Conservation (phyloP, 768 basidiomycete species). For the Myochromella boudieri region DNA sequence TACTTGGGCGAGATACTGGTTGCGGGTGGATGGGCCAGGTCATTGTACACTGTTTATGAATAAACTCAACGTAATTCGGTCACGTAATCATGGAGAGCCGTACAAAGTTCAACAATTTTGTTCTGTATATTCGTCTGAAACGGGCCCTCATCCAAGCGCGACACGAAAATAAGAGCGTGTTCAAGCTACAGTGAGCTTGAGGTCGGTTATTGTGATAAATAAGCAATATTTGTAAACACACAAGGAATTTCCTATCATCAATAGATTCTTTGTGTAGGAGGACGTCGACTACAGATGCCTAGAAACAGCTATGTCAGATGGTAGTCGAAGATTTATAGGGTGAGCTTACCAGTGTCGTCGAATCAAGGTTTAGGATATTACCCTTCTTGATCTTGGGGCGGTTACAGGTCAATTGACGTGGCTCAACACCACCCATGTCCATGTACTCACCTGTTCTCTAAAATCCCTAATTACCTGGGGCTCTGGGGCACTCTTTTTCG, state of each 20-base stretch:
- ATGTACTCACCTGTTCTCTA: slow-evolving; percentile 37
- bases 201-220: not conserved
- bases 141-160: slow-evolving; percentile 51
- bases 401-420: not conserved
- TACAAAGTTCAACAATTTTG: slow-evolving; percentile 57
- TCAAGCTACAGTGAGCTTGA: slow-evolving; percentile 56
- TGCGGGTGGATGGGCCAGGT: slow-evolving; percentile 76
- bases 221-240: slow-evolving; percentile 30
- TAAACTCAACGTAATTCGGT: not conserved
- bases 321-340: not conserved
- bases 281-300: slow-evolving; percentile 65
- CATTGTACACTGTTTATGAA: slow-evolving; percentile 64
- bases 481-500: slow-evolving; percentile 13
- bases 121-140: slow-evolving; percentile 37
- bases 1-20: slow-evolving; percentile 65
- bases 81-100: slow-evolving; percentile 23
- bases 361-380: slow-evolving; percentile 30
- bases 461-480: slow-evolving; percentile 41
- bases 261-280: slow-evolving; percentile 59
- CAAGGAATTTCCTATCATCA: slow-evolving; percentile 78
- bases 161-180: slow-evolving; percentile 62
- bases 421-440: no score
- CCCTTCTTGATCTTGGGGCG: slow-evolving; percentile 44
- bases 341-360: slow-evolving; percentile 41
- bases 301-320: not conserved